Evolutionary conservation across 2,329 filamentous ascomycete species (phyloP).

Genomic region (Fusarium begoniae): DNA sequence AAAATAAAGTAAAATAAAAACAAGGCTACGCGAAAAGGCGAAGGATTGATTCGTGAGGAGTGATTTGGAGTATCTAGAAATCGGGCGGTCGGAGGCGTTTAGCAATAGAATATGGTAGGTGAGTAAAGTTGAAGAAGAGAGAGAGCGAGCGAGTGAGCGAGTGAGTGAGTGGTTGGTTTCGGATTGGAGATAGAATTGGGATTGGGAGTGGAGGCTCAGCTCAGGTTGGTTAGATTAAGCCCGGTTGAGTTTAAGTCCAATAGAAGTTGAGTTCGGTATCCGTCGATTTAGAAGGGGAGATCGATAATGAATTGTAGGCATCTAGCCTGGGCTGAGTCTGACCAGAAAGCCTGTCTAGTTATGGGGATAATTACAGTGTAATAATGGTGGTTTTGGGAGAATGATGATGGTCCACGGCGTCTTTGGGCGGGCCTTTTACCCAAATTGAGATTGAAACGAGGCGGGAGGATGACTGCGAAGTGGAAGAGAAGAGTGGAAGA

Average conservation of each 20-base stretch:
- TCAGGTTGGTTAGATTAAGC: slow-evolving; percentile 5
- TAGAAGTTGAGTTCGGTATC: neutral
- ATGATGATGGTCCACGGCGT: neutral
- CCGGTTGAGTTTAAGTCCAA: neutral
- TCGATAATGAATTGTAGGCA: slow-evolving; percentile 13
- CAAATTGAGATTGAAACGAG: slow-evolving; percentile 29
- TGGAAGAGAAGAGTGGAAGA: neutral
- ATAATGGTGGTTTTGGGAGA: slow-evolving; percentile 16
- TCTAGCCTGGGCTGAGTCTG: slow-evolving; percentile 11
- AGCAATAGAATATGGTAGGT: slow-evolving; percentile 17
- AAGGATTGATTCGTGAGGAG: slow-evolving; percentile 14
- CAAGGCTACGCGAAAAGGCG: slow-evolving; percentile 14
- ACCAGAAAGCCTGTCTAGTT: slow-evolving; percentile 37
- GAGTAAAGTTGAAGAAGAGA: neutral
- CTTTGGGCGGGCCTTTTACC: slow-evolving; percentile 36
- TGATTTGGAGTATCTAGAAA: slow-evolving; percentile 13
- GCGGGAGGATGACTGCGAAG: neutral
- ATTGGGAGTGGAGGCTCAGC: slow-evolving; percentile 27
- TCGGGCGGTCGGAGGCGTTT: slow-evolving; percentile 20
- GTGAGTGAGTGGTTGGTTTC: slow-evolving; percentile 8
- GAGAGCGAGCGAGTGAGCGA: neutral
- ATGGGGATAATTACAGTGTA: slow-evolving; percentile 4
- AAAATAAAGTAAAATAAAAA: slow-evolving; percentile 1
- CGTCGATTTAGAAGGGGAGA: slow-evolving; percentile 9
- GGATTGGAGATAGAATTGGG: slow-evolving; percentile 30